These are phyloP conservation scores for Nothomitra cinnamomea DNA, from an alignment of 2,329 filamentous ascomycete species.

Conservation along the genomic window DNA sequence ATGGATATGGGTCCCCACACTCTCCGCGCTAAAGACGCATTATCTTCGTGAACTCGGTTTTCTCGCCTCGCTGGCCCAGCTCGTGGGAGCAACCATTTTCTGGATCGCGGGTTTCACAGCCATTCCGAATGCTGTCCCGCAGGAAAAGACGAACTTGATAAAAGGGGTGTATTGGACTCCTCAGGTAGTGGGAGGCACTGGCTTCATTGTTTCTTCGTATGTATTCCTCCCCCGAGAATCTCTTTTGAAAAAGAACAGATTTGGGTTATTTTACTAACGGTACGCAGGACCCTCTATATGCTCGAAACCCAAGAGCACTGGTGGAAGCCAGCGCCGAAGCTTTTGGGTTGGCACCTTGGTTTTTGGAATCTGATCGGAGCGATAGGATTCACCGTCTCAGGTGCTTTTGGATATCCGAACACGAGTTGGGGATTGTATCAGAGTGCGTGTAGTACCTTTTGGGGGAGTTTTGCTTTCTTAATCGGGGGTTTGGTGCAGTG, in stretches of 20 bases:
- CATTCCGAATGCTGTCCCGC: constrained; percentile 37
- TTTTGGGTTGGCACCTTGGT: constrained; percentile 51
- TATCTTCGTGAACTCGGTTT: constrained; percentile 47
- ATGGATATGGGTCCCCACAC: constrained; percentile 45
- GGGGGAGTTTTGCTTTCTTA: constrained; percentile 26
- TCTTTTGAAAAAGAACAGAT: too few relatives aligned
- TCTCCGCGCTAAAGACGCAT: constrained; percentile 37
- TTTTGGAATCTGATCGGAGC: constrained; percentile 48
- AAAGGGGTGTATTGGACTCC: constrained; percentile 45
- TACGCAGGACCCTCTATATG: constrained; percentile 42
- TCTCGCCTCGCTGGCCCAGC: constrained; percentile 38
- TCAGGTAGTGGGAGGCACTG: constrained; percentile 42
- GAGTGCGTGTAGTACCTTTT: constrained; percentile 31
- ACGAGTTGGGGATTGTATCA: constrained; percentile 29
- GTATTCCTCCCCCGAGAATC: background rate
- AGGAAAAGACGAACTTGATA: constrained; percentile 21
- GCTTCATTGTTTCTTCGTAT: constrained; percentile 39
- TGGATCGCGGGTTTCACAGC: constrained; percentile 46
- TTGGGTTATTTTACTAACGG: too few relatives aligned
- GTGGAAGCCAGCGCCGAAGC: constrained; percentile 37
- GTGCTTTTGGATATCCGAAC: constrained; percentile 35
- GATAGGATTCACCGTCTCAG: constrained; percentile 41
- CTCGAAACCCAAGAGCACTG: constrained; percentile 47
- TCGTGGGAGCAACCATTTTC: constrained; percentile 44
- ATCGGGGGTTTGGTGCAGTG: constrained; percentile 31